Evolutionary conservation across 805 yeast species (phyloP).

Genomic region (Candida ulmi): DNA sequence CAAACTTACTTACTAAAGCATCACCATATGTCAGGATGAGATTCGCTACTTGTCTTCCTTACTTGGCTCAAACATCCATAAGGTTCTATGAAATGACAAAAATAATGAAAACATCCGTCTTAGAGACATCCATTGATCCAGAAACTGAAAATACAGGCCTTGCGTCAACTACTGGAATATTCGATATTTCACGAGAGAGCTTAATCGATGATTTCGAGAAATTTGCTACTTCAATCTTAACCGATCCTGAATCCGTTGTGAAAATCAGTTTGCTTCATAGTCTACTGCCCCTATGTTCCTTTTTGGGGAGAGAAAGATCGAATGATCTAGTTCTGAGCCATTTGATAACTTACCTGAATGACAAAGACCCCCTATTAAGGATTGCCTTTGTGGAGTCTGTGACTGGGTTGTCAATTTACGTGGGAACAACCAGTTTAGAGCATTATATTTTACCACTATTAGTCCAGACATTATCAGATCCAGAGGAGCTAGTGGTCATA

Average conservation of each 20-base stretch:
- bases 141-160: conserved; percentile 37
- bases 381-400: conserved; percentile 68
- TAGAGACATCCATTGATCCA: conserved; percentile 33
- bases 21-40: conserved; percentile 50
- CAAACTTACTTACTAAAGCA: conserved; percentile 34
- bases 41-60: conserved; percentile 70
- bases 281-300: conserved; percentile 72
- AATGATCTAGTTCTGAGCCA: conserved; percentile 88
- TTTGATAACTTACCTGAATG: conserved; percentile 86
- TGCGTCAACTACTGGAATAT: conserved; percentile 26
- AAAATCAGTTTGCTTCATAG: conserved; percentile 63
- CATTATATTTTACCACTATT: conserved; percentile 84
- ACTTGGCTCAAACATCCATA: conserved; percentile 59
- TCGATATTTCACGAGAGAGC: conserved; percentile 36
- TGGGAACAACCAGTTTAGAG: conserved; percentile 79
- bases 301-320: conserved; percentile 82
- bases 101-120: conserved; percentile 35
- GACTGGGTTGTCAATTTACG: conserved; percentile 67
- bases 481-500: conserved; percentile 76
- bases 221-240: conserved; percentile 57
- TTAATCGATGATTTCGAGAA: conserved; percentile 56
- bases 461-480: conserved; percentile 76
- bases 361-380: conserved; percentile 60
- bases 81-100: conserved; percentile 59
- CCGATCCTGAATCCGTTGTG: conserved; percentile 63